Evolutionary conservation across 164 flowering plant species (phyloP).

Genomic region (Aristolochia contorta): DNA sequence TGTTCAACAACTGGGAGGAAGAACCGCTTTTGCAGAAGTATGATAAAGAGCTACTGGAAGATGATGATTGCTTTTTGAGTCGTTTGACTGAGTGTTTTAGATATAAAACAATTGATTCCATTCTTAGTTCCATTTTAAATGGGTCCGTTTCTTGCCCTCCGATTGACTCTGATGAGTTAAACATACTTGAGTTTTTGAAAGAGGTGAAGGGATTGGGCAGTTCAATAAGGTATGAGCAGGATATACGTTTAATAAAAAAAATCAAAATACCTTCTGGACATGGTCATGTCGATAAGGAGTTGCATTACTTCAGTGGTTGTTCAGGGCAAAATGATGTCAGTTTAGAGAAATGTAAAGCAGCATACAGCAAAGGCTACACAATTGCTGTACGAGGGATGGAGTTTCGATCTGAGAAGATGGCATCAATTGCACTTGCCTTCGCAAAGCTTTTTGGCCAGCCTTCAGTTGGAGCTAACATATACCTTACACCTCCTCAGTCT

Average conservation of each 20-base stretch:
- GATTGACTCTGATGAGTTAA: constrained; percentile 55
- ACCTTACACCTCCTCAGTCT: constrained; percentile 65
- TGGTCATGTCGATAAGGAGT: constrained; percentile 26
- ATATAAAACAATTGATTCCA: constrained; percentile 16
- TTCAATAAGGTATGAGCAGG: constrained; percentile 53
- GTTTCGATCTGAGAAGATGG: constrained; percentile 44
- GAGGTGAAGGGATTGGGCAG: constrained; percentile 44
- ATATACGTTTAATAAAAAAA: constrained; percentile 53
- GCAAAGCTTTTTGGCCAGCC: constrained; percentile 73
- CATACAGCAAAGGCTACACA: constrained; percentile 54
- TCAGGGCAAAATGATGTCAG: constrained; percentile 10
- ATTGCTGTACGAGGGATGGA: constrained; percentile 74
- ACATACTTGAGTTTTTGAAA: constrained; percentile 39
- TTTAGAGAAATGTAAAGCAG: constrained; percentile 39
- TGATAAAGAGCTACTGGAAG: constrained; percentile 8
- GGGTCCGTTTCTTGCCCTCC: constrained; percentile 56
- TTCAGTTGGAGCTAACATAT: constrained; percentile 64
- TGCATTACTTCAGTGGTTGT: constrained; percentile 31
- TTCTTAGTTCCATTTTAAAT: constrained; percentile 33
- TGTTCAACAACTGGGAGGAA: constrained; percentile 47
- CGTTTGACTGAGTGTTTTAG: constrained; percentile 20
- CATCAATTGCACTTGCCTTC: constrained; percentile 44
- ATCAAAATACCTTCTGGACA: constrained; percentile 7
- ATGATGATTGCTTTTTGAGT: constrained; percentile 22
- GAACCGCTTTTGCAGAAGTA: constrained; percentile 34